phyloP scores from a whole-genome alignment of 2,329 filamentous ascomycete genomes.

The Corinectria fuckeliana region DNA sequence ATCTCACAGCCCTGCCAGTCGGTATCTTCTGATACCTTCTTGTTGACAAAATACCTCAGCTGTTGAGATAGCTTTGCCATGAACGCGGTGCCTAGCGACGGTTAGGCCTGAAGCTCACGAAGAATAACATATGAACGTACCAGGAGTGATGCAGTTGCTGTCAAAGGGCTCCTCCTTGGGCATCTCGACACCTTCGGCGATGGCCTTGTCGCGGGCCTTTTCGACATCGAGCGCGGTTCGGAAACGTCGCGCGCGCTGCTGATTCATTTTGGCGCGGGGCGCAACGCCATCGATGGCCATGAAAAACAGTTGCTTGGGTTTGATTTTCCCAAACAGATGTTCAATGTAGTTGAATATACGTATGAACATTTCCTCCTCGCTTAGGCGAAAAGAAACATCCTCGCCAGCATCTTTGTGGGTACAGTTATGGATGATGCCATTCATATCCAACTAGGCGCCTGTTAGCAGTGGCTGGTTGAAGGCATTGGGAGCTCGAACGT shows the following conservation, averaged over 20 bases:
- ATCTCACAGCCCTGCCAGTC: constrained; percentile 98
- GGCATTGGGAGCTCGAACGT: constrained; percentile 58
- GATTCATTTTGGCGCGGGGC: constrained; percentile 99
- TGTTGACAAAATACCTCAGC: constrained; percentile 97
- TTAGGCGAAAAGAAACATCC: constrained; percentile 88
- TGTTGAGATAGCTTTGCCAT: constrained; percentile 96
- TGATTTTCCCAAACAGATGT: constrained; percentile 97
- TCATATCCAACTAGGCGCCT: constrained; percentile 80
- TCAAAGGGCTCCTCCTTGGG: constrained; percentile 96
- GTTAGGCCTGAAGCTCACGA: constrained; percentile 21
- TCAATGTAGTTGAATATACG: constrained; percentile 99
- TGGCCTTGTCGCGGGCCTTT: constrained; percentile 88
- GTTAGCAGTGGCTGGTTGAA: constrained; percentile 30
- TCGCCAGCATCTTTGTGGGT: constrained; percentile 92
- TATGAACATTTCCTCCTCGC: constrained; percentile 99
- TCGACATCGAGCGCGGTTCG: constrained; percentile 92
- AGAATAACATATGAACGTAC: constrained; percentile 43
- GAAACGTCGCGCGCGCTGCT: constrained; percentile 94
- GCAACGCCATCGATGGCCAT: constrained; percentile 99
- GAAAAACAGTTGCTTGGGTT: constrained; percentile 97
- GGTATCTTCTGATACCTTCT: constrained; percentile 95
- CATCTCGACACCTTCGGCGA: constrained; percentile 87
- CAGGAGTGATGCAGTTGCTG: constrained; percentile 98
- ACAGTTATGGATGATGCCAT: constrained; percentile 99
- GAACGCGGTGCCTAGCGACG: constrained; percentile 74